Base-by-base conservation (phyloP, 208 protist species). In the Crithidia fasciculata region DNA sequence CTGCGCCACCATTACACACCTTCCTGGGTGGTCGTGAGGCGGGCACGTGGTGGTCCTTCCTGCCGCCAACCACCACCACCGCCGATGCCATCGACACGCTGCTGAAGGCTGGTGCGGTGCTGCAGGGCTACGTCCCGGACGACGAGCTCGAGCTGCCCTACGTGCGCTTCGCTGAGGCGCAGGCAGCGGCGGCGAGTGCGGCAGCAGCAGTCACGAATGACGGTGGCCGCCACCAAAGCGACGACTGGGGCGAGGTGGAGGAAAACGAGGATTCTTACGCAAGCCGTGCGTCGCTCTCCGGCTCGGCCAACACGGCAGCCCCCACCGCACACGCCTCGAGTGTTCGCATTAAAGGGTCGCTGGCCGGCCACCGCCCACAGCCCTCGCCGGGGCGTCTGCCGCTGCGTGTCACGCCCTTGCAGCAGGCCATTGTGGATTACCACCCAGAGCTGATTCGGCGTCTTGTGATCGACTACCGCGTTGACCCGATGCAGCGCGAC, bases 381-480 rank as follows among this genome's bases (percentile, higher is more conserved):
- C 52, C 63, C 54, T 53, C 82, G 16, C 78, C 69, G 0, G 81
- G 69, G 4, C 81, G 84, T 5, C 58, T 78, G 10, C 83, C 85
- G 12, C 59, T 87, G 54, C 86, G 82, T 16, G 15, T 84, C 7
- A 93, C 92, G 2, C 89, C 92, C 37, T 78, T 96, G 10, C 89
- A 94, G 74, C 81, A 88, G 47, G 87, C 92, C 18, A 95, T 96
- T 69, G 12, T 88, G 3, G 73, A 83, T 60, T 95, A 95, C 69
- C 88, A 94, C 72, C 92, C 92, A 0, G 89, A 96, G 67, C 63
- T 96, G 45, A 92, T 96, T 56, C 79, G 84, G 18, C 89, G 90
- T 41, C 71, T 96, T 10, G 74, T 88, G 12, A 55, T 94, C 8
- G 87, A 95, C 62, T 92, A 90, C 74, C 77, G 72, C 37, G 88